Percentiles rank a stretch among this genome's conserved stretches.
These are phyloP conservation scores for Thalassia testudinum DNA, from an alignment of 116 monocot genomes.

Conservation along the genomic window DNA sequence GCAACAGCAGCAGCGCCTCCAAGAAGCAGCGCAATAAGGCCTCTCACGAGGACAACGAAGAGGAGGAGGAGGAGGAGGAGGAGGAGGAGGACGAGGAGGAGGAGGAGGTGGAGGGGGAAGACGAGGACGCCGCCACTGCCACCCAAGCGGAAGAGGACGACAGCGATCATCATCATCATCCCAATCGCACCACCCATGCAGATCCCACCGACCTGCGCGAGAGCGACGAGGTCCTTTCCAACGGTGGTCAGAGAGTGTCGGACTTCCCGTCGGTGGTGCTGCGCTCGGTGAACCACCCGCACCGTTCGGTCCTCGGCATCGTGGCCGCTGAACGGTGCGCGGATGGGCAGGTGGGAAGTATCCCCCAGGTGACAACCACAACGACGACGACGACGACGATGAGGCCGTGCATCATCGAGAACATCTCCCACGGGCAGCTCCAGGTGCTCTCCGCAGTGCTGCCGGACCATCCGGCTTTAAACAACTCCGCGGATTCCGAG, in stretches of 20 bases:
- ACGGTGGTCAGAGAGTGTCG: conserved; percentile 40
- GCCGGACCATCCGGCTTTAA: conserved; percentile 45
- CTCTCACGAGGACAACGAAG: conserved; percentile 11
- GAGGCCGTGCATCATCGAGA: conserved; percentile 32
- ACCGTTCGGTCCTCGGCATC: conserved; percentile 56
- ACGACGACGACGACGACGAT: background rate
- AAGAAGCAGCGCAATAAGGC: conserved; percentile 1
- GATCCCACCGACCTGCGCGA: conserved; percentile 36
- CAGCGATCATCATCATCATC: conserved; percentile 10
- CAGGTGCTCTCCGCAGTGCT: conserved; percentile 66
- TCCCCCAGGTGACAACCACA: too few relatives aligned
- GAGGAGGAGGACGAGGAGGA: conserved; percentile 34
- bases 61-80: conserved; percentile 38
- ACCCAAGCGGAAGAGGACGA: conserved; percentile 15
- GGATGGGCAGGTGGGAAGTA: background rate
- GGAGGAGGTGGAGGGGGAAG: too few relatives aligned
- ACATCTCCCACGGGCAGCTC: conserved; percentile 88
- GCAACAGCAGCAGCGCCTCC: conserved; percentile 2
- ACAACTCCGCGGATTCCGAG: conserved; percentile 18
- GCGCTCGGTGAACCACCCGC: conserved; percentile 42
- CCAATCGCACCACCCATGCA: background rate
- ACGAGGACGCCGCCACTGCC: conserved; percentile 11
- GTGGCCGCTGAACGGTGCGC: conserved; percentile 38
- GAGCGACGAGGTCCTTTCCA: conserved; percentile 42
- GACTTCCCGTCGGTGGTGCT: conserved; percentile 54